These are phyloP conservation scores for Suillus luteus DNA, from an alignment of 768 basidiomycete genomes.

Conservation along the genomic window DNA sequence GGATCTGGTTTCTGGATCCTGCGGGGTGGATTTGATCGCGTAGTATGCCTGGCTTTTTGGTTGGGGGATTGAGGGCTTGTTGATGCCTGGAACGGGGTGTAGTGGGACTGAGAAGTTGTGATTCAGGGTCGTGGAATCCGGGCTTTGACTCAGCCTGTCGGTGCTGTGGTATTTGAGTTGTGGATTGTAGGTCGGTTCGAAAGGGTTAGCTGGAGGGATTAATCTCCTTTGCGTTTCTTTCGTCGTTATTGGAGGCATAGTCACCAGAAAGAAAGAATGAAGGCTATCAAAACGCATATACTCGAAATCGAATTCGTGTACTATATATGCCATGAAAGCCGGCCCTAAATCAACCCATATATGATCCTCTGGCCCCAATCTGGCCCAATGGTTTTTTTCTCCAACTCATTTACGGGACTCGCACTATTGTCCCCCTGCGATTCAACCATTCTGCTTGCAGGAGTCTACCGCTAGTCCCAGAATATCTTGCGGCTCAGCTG, in stretches of 20 bases:
- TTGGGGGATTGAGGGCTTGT: neutral
- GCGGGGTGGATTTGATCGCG: neutral
- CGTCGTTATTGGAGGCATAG: neutral
- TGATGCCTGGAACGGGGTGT: neutral
- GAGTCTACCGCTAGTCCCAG: slow-evolving; percentile 40
- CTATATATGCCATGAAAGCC: neutral
- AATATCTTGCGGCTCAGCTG: slow-evolving; percentile 28
- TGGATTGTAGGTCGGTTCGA: too few relatives aligned
- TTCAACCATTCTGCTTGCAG: slow-evolving; percentile 24
- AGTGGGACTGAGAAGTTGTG: neutral
- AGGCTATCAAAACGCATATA: neutral
- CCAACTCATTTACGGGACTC: slow-evolving; percentile 35
- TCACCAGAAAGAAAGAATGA: neutral
- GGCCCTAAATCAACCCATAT: slow-evolving; percentile 4
- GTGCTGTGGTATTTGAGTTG: too few relatives aligned
- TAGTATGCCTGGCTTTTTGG: slow-evolving; percentile 1
- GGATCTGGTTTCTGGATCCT: neutral
- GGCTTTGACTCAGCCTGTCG: neutral
- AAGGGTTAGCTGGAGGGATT: too few relatives aligned
- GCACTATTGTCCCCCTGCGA: slow-evolving; percentile 41
- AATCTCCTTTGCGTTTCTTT: too few relatives aligned
- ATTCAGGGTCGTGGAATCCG: neutral
- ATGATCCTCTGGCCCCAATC: neutral
- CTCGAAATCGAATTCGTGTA: neutral
- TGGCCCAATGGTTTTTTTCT: neutral